phyloP scores from a whole-genome alignment of 495 filamentous ascomycete species.

The Xylaria castorea region DNA sequence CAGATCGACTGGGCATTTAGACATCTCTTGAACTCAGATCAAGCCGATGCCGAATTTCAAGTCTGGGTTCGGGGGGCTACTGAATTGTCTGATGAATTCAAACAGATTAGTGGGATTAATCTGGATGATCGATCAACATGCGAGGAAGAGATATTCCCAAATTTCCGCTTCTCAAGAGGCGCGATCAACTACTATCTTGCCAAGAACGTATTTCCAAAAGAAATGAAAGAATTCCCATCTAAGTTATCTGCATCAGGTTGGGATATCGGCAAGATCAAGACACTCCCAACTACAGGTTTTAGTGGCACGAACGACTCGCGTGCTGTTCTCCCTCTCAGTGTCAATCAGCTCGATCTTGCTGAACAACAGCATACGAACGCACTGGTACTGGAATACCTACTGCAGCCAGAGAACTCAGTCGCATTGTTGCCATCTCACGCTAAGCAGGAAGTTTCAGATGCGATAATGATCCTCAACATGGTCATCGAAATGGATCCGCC shows the following conservation, averaged over 20 bases:
- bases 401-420: conserved; percentile 61
- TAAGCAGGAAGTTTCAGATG: conserved; percentile 35
- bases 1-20: conserved; percentile 59
- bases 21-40: conserved; percentile 60
- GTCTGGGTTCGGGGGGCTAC: conserved; percentile 54
- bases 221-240: conserved; percentile 66
- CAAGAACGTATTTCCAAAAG: conserved; percentile 65
- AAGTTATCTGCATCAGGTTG: conserved; percentile 76
- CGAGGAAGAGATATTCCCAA: conserved; percentile 54
- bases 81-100: conserved; percentile 46
- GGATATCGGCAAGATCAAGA: conserved; percentile 63
- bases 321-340: conserved; percentile 60
- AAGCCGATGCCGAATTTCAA: conserved; percentile 61
- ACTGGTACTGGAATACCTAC: conserved; percentile 62
- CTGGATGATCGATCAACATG: conserved; percentile 57
- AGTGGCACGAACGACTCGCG: conserved; percentile 77
- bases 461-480: conserved; percentile 54
- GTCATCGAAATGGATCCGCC: conserved; percentile 49
- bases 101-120: conserved; percentile 63
- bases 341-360: conserved; percentile 63
- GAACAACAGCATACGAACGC: conserved; percentile 69
- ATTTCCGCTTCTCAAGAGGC: conserved; percentile 54
- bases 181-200: conserved; percentile 67
- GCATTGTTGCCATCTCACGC: conserved; percentile 36
- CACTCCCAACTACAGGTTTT: conserved; percentile 66